Conservation (phyloP, 495 filamentous ascomycete species). For the Melanomma pulvis-pyrius region DNA sequence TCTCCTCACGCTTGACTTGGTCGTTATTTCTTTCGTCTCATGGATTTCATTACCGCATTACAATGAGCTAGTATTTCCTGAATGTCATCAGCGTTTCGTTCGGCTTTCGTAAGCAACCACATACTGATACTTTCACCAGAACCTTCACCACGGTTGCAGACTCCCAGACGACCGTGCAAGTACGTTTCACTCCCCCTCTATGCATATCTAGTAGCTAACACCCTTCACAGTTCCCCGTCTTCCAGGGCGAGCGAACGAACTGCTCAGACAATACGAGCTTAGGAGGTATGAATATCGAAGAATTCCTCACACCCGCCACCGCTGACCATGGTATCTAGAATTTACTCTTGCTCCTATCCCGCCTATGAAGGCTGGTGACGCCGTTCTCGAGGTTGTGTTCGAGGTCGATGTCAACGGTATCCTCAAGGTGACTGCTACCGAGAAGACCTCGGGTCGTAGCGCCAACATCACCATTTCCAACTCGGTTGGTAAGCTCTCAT, state of each 20-base stretch:
- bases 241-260: constrained; percentile 98
- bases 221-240: constrained; percentile 68
- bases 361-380: constrained; percentile 96
- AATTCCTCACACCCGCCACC: too few relatives aligned
- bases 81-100: neutral
- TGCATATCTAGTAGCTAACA: too few relatives aligned
- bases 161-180: constrained; percentile 84
- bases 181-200: too few relatives aligned
- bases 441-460: constrained; percentile 96
- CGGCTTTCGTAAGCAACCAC: neutral
- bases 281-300: too few relatives aligned
- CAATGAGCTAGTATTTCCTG: too few relatives aligned
- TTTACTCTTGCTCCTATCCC: constrained; percentile 98
- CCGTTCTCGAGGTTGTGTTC: constrained; percentile 96
- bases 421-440: constrained; percentile 98
- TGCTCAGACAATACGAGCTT: constrained; percentile 99
- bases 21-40: neutral
- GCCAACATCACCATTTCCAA: constrained; percentile 99
- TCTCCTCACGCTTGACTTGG: neutral
- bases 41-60: neutral
- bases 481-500: constrained; percentile 97
- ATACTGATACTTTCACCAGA: neutral
- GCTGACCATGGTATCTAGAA: too few relatives aligned
- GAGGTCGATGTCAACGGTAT: constrained; percentile 99
- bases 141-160: constrained; percentile 98